phyloP scores from a whole-genome alignment of 129 eudicot genomes.

The Lonicera japonica region DNA sequence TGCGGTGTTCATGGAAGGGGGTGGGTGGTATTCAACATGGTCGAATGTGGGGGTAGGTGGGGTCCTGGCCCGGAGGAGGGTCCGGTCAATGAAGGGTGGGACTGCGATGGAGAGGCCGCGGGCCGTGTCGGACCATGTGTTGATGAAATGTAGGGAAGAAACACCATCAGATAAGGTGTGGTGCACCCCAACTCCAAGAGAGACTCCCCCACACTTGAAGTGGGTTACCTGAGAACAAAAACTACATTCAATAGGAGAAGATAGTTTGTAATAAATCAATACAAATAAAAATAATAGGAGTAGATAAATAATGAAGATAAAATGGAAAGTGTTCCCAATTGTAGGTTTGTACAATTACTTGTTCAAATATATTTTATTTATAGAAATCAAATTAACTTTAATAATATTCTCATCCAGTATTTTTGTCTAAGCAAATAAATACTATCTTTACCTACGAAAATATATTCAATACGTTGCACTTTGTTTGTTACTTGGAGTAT shows the following conservation, averaged over 20 bases:
- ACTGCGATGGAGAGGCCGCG: constrained; percentile 47
- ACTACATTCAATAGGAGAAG: background rate
- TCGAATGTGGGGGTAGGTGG: constrained; percentile 48
- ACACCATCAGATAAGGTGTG: constrained; percentile 49
- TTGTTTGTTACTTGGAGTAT: no score
- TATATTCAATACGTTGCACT: no score
- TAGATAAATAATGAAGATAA: no score
- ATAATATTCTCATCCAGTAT: no score
- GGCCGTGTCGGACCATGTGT: constrained; percentile 57
- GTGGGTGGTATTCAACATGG: constrained; percentile 49
- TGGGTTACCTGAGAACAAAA: constrained; percentile 38
- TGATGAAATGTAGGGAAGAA: constrained; percentile 47
- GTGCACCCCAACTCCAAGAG: constrained; percentile 39
- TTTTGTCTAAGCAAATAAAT: no score
- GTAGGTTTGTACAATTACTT: no score
- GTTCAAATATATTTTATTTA: no score
- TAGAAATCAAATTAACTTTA: no score
- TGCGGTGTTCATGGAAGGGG: constrained; percentile 32
- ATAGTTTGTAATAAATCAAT: no score
- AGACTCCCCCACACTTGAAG: constrained; percentile 58
- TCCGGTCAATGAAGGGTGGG: constrained; percentile 72
- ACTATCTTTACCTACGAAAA: no score
- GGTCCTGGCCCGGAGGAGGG: constrained; percentile 45
- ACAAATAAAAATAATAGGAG: no score
- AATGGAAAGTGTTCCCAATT: no score